Evolutionary conservation across 164 flowering plant genomes (phyloP).

Genomic region (Macadamia integrifolia): DNA sequence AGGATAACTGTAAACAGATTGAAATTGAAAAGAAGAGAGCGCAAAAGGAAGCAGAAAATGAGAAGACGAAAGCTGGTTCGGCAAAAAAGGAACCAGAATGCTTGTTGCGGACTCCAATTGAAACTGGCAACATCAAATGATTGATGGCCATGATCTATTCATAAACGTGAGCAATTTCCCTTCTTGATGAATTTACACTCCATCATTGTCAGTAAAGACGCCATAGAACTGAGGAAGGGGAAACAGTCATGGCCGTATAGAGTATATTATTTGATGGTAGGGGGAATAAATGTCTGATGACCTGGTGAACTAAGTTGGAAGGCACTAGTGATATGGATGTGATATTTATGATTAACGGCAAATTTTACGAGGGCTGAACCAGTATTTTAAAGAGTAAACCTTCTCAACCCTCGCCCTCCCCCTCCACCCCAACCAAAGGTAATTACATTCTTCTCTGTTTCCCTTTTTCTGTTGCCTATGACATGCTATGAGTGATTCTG

Average conservation of each 20-base stretch:
- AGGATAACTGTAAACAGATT: slow-evolving; percentile 77
- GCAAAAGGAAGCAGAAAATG: slow-evolving; percentile 56
- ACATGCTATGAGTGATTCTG: not conserved
- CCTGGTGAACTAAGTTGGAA: not conserved
- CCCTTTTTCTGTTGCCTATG: not conserved
- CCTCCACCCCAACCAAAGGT: not conserved
- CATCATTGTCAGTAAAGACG: not conserved
- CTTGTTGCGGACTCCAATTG: slow-evolving; percentile 14
- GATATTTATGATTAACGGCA: not conserved
- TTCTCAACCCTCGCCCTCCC: not conserved
- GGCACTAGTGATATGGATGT: not conserved
- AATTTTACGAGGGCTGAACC: not conserved
- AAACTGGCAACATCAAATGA: slow-evolving; percentile 22
- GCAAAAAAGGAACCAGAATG: slow-evolving; percentile 26
- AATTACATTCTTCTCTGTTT: too few relatives aligned
- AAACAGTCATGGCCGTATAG: not conserved
- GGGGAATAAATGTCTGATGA: slow-evolving; percentile 5
- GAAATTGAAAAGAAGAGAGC: slow-evolving; percentile 76
- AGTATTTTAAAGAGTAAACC: not conserved
- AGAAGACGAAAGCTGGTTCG: slow-evolving; percentile 35
- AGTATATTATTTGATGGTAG: not conserved
- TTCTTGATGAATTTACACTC: not conserved
- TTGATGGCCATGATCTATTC: not conserved
- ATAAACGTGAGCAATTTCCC: slow-evolving; percentile 3
- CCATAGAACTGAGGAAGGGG: not conserved